Evolutionary conservation across 306 rosid genomes (phyloP).

Genomic region (Betula pendula): DNA sequence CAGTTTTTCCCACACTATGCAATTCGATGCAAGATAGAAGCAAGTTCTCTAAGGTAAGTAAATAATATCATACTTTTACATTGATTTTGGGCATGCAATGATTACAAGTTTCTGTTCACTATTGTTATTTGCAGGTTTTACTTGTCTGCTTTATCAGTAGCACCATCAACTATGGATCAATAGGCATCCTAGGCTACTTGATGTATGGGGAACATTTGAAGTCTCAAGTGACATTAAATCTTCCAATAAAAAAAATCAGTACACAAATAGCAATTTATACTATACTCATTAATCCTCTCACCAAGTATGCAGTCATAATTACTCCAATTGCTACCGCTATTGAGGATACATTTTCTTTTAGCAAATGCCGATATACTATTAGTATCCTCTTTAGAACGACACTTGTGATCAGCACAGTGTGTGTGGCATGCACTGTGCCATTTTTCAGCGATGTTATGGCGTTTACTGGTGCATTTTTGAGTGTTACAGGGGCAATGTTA

Average conservation of each 20-base stretch:
- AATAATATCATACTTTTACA: no score
- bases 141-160: constrained; percentile 51
- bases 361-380: not conserved
- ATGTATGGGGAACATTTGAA: constrained; percentile 54
- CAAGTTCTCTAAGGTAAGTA: constrained; percentile 60
- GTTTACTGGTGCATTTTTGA: constrained; percentile 54
- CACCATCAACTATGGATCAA: constrained; percentile 53
- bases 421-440: constrained; percentile 60
- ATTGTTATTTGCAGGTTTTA: constrained; percentile 50
- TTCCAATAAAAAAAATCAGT: constrained; percentile 45
- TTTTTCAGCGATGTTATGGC: constrained; percentile 69
- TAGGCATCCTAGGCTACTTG: constrained; percentile 55
- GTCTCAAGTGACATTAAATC: constrained; percentile 69
- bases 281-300: constrained; percentile 60
- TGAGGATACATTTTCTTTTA: constrained; percentile 38
- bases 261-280: constrained; percentile 60
- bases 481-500: constrained; percentile 42
- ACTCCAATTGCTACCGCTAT: constrained; percentile 60
- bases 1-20: constrained; percentile 62
- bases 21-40: constrained; percentile 59
- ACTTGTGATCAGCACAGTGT: constrained; percentile 43
- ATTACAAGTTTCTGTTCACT: not conserved
- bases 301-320: constrained; percentile 62
- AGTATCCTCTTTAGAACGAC: constrained; percentile 51
- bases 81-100: not conserved